A percentile compares a stretch with the other conserved stretches of the same genome.
Conservation (phyloP, 768 basidiomycete species). For the Rhizopogon vinicolor region DNA sequence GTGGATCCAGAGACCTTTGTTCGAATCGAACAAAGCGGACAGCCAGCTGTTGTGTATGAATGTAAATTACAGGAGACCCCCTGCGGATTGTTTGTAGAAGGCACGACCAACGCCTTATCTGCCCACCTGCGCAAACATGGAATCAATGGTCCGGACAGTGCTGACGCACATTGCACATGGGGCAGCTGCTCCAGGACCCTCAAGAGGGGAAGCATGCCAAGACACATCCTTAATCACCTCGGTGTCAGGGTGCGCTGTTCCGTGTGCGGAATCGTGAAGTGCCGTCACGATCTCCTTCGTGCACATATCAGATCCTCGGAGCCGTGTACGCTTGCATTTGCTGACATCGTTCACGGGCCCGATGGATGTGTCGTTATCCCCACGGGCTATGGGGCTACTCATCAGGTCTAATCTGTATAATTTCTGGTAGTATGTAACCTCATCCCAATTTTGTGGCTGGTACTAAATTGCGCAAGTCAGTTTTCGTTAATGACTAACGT, state of each 20-base stretch:
- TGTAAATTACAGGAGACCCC: neutral
- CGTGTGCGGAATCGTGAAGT: neutral
- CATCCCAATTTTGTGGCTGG: too few relatives aligned
- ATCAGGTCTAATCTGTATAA: too few relatives aligned
- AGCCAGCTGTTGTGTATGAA: neutral
- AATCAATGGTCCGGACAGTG: neutral
- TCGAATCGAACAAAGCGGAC: neutral
- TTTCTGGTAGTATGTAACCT: too few relatives aligned
- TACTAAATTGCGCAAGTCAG: too few relatives aligned
- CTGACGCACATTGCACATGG: neutral
- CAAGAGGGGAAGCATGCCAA: constrained; percentile 2
- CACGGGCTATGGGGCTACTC: too few relatives aligned
- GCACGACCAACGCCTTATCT: neutral
- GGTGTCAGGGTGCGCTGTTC: constrained; percentile 1
- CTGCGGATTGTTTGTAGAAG: constrained; percentile 1
- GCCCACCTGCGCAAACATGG: constrained; percentile 2
- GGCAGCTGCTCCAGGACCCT: neutral
- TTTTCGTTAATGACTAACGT: too few relatives aligned
- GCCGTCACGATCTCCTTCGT: neutral
- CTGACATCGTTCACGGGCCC: too few relatives aligned
- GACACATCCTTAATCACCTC: constrained; percentile 4
- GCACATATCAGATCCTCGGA: neutral
- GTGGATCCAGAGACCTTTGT: neutral
- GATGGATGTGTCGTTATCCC: neutral
- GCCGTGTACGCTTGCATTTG: neutral